Conservation (phyloP, 306 rosid genomes). For the Cicer arietinum region DNA sequence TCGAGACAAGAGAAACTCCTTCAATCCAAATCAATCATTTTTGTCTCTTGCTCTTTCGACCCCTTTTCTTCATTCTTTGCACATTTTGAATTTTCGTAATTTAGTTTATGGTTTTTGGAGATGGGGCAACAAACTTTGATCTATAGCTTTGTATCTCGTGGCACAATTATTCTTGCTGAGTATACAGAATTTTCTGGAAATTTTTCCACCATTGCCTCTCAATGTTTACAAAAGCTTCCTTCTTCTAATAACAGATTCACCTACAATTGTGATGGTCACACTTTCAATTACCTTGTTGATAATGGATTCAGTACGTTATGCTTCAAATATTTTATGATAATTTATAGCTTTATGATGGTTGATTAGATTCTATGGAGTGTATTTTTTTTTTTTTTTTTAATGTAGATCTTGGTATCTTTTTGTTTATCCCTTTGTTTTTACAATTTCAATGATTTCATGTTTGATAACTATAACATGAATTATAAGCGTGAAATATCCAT, state of each 20-base stretch:
- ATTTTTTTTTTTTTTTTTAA: conserved; percentile 8
- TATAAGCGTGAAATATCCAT: background rate
- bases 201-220: conserved; percentile 74
- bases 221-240: conserved; percentile 96
- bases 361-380: background rate
- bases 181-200: conserved; percentile 87
- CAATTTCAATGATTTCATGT: conserved; percentile 22
- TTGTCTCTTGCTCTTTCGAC: conserved; percentile 29
- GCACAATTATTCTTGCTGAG: conserved; percentile 78
- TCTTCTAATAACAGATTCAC: conserved; percentile 90
- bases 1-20: conserved; percentile 25
- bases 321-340: background rate
- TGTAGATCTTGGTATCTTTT: conserved; percentile 12
- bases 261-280: conserved; percentile 94
- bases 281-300: conserved; percentile 93
- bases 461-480: conserved; percentile 20
- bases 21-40: conserved; percentile 50
- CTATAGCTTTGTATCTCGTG: conserved; percentile 97
- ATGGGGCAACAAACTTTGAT: conserved; percentile 95
- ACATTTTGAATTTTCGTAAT: conserved; percentile 8
- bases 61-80: conserved; percentile 34
- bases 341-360: background rate
- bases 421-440: background rate
- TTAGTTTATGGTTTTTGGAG: conserved; percentile 44
- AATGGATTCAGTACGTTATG: conserved; percentile 77